Evolutionary conservation across 108 stramenopile genomes (phyloP).

Genomic region (Nannochloropsis gaditana): DNA sequence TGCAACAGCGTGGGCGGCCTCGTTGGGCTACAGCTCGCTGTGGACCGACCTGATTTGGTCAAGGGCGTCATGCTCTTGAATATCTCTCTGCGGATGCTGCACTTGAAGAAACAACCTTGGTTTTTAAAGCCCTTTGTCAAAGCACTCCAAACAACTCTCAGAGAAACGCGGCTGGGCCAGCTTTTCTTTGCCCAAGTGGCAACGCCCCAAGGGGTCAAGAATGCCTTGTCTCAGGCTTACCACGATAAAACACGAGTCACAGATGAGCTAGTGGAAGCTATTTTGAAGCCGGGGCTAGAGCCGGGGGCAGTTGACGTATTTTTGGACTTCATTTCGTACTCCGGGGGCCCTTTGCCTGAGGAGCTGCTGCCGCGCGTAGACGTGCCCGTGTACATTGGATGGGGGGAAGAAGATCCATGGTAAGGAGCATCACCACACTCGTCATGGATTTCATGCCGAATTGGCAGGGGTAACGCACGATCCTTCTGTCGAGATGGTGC

Average conservation of each 20-base stretch:
- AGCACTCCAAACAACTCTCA: conserved; percentile 61
- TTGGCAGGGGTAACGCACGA: too few relatives aligned
- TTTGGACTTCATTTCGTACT: conserved; percentile 83
- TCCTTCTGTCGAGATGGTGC: too few relatives aligned
- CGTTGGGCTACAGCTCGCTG: conserved; percentile 70
- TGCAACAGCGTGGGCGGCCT: conserved; percentile 86
- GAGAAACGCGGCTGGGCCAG: conserved; percentile 61
- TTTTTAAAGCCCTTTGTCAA: conserved; percentile 68
- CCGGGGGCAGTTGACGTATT: conserved; percentile 78
- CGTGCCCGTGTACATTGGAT: conserved; percentile 55
- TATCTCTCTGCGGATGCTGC: conserved; percentile 58
- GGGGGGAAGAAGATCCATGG: conserved; percentile 80
- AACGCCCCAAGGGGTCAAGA: conserved; percentile 65
- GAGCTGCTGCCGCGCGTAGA: conserved; percentile 61
- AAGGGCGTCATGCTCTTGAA: conserved; percentile 50
- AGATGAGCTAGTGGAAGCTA: conserved; percentile 71
- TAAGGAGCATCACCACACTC: background rate
- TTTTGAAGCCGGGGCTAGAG: conserved; percentile 75
- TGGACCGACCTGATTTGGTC: conserved; percentile 61
- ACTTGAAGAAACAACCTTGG: conserved; percentile 69
- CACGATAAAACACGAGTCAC: conserved; percentile 65
- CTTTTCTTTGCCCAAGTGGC: conserved; percentile 70
- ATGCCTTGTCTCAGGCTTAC: conserved; percentile 83
- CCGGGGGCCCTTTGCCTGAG: conserved; percentile 89
- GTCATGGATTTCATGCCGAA: too few relatives aligned